A percentile compares a stretch with the other conserved stretches of the same genome.
phyloP scores from a whole-genome alignment of 306 rosid species.

The Castanopsis chinensis region DNA sequence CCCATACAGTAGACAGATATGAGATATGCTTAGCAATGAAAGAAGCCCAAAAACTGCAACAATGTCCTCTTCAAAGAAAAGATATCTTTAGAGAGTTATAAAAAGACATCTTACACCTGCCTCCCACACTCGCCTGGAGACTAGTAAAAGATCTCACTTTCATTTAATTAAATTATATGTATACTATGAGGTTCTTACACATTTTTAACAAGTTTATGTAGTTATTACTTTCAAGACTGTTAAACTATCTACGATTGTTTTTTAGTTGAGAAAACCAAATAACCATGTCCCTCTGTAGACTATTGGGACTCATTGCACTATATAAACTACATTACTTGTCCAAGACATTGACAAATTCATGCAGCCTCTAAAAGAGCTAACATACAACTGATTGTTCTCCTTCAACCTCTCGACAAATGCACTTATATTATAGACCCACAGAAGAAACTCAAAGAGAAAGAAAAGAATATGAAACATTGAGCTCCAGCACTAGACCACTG shows the following conservation, averaged over 20 bases:
- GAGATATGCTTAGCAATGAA: not conserved
- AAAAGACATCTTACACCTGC: not conserved
- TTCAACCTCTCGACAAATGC: no score
- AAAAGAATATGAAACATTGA: not conserved
- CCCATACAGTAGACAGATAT: not conserved
- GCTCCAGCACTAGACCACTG: not conserved
- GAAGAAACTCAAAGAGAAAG: no score
- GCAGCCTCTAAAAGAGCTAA: not conserved
- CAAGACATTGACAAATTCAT: not conserved
- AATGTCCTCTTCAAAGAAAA: not conserved
- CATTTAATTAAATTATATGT: not conserved
- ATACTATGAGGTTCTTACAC: not conserved
- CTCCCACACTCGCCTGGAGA: no score
- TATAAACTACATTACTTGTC: not conserved
- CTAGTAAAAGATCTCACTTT: not conserved
- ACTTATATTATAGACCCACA: no score
- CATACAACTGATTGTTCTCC: no score
- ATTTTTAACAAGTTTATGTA: not conserved
- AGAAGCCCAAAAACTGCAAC: not conserved
- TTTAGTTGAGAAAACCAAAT: no score
- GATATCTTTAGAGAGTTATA: not conserved
- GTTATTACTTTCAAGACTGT: not conserved
- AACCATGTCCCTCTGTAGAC: not conserved
- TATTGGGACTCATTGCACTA: not conserved
- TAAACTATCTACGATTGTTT: not conserved